Evolutionary conservation across 108 stramenopile genomes (phyloP).

Genomic region (Cafeteria roenbergensis): DNA sequence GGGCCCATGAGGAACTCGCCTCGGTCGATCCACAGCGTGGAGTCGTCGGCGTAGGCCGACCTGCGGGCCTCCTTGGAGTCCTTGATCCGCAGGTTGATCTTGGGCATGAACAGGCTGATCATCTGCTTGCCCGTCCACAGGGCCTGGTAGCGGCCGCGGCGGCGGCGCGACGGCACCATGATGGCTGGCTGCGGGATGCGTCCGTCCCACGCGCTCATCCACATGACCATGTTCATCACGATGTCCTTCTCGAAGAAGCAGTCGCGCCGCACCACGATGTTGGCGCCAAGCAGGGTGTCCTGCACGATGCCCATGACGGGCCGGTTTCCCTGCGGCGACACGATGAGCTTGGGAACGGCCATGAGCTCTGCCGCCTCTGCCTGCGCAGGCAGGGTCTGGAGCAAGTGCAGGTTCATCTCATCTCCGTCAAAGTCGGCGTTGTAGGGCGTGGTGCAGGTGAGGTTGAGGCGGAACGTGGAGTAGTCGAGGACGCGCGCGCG

Average conservation of each 20-base stretch:
- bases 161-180: conserved; percentile 63
- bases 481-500: conserved; percentile 91
- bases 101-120: conserved; percentile 70
- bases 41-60: conserved; percentile 73
- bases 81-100: conserved; percentile 66
- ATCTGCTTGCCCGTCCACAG: conserved; percentile 99
- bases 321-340: conserved; percentile 88
- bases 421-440: conserved; percentile 99
- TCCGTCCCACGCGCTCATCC: conserved; percentile 79
- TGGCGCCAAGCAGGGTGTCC: conserved; percentile 75
- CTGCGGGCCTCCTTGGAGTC: conserved; percentile 38
- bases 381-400: conserved; percentile 80
- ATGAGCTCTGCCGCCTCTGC: conserved; percentile 92
- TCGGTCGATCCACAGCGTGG: conserved; percentile 69
- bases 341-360: conserved; percentile 83
- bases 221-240: conserved; percentile 87
- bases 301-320: conserved; percentile 99
- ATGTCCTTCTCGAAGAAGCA: conserved; percentile 81
- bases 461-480: conserved; percentile 95
- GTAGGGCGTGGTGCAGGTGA: conserved; percentile 92
- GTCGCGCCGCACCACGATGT: conserved; percentile 88
- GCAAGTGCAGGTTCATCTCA: conserved; percentile 98
- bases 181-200: conserved; percentile 81
- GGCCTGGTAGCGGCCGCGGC: conserved; percentile 9
- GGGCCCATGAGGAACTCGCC: conserved; percentile 82